Base-by-base conservation (phyloP, 179 eudicot genomes). In the Heliamphora pulchella region DNA sequence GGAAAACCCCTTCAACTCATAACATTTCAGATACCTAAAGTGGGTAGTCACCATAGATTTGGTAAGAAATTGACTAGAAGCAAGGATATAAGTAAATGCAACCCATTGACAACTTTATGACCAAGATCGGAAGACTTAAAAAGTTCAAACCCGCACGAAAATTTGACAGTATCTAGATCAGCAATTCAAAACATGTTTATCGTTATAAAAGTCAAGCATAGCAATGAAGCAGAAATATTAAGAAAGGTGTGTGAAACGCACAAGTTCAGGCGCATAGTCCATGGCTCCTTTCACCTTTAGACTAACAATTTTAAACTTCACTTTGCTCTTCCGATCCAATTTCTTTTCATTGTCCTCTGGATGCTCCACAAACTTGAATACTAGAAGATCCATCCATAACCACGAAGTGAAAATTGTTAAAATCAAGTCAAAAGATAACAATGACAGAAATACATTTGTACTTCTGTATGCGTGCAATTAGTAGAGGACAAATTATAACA, bases 201-300 rank as follows among this genome's bases (percentile, higher is more conserved):
- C 8, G 14, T 6, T 17, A 15, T 4, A 54, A 14, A 64, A 8
- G 14, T 22, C 8, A 31, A 41, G 54, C 2, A 64, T 47, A 22
- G 39, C 4, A 54, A 53, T 15, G 22, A 7, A 67, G 18, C 18
- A 79, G 47, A 31, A 31, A 31, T 43, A 78, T 3, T 6, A 9
- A 69, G 50, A n/a, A 68, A 69, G 74, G 10, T 58, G 31, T 22
- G 63, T 44, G 57, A 43, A 11, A 71, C 90, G 58, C 71, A 94
- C 98, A 91, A 94, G 81, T 85, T 94, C 98, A 51, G 97, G 92
- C 9, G 87, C 88, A 83, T 91, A 93, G 76, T 93, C 97, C 73
- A 74, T 85, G 75, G 77, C 87, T 82, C 85, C 92, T 82, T 90
- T 88, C 81, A 91, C 96, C 84, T 93, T 93, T 39, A 93, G 81